Conservation (phyloP, 805 yeast species). For the Monosporozyma unispora region DNA sequence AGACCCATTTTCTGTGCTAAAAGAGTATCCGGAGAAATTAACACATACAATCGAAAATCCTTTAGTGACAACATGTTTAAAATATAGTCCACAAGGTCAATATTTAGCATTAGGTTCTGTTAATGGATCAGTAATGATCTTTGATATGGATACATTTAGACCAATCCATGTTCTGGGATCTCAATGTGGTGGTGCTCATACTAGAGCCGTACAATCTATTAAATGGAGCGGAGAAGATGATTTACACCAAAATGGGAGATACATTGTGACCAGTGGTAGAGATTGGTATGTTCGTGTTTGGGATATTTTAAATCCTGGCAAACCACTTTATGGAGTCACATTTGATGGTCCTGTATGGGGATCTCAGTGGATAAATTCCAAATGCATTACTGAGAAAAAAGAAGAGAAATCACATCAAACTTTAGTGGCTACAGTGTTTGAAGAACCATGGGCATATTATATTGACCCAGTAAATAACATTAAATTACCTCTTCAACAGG, state of each 20-base stretch:
- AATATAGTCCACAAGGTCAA: slow-evolving; percentile 69
- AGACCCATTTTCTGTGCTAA: slow-evolving; percentile 86
- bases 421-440: slow-evolving; percentile 52
- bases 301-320: slow-evolving; percentile 47
- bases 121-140: slow-evolving; percentile 65
- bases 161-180: slow-evolving; percentile 34
- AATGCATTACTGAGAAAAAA: neutral
- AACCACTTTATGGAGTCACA: slow-evolving; percentile 35
- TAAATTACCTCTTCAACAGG: neutral
- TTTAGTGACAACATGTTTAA: slow-evolving; percentile 58
- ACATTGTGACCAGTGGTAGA: slow-evolving; percentile 58
- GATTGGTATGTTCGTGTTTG: slow-evolving; percentile 80
- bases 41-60: slow-evolving; percentile 53
- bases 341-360: slow-evolving; percentile 73
- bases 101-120: slow-evolving; percentile 74
- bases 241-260: slow-evolving; percentile 39
- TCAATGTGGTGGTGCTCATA: slow-evolving; percentile 49
- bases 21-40: slow-evolving; percentile 84
- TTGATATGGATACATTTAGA: slow-evolving; percentile 56
- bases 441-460: slow-evolving; percentile 40
- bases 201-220: slow-evolving; percentile 60
- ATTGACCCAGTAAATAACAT: slow-evolving; percentile 9
- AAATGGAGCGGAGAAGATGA: slow-evolving; percentile 45
- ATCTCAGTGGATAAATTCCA: slow-evolving; percentile 20
- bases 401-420: neutral